Base-by-base conservation (phyloP, 164 flowering plant genomes). In the Nymphaea colorata region DNA sequence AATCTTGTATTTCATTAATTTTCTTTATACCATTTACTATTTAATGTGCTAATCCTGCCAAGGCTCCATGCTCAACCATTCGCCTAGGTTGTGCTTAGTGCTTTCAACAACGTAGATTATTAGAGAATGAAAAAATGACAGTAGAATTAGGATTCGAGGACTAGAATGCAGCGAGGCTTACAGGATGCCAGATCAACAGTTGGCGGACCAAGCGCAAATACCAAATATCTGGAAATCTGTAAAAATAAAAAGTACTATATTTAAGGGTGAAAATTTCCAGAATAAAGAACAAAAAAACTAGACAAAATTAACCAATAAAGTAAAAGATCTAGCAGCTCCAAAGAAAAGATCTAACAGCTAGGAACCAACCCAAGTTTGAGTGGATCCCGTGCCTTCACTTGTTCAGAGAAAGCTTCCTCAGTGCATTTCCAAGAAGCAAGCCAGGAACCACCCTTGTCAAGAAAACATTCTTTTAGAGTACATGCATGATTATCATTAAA, bases 361-460 rank as follows among this genome's bases (percentile, higher is more conserved):
- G 66, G 70, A 73, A 77, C 91, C 62, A 59, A 94, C 99, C 99
- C 99, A 4, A 87, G 69, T 72, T 87, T 84, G 65, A 91, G 90
- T 63, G 97, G 97, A 78, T 94, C 99, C 82, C 91, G 83, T 67
- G 72, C 83, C 85, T 81, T 86, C 73, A 94, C 87, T 71, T 84
- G 87, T 57, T 78, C 59, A 8, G 90, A 76, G 66, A 94, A 90
- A 64, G 81, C 86, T 72, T 91, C 97, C 76, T 94, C 99, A 36
- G 99, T 89, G 83, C 99, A 94, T 79, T 82, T 91, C 99, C 99
- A 94, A 36, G 96, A 85, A 71, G 94, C 99, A 67, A 90, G 97
- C 63, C 90, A 82, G 64, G 70, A 71, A 59, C 83, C 79, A 71
- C 70, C 85, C 96, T 93, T 43, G 18, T 36, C 76, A 76, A 72